Evolutionary conservation across 805 yeast genomes (phyloP).

Genomic region (Ogataea henricii): DNA sequence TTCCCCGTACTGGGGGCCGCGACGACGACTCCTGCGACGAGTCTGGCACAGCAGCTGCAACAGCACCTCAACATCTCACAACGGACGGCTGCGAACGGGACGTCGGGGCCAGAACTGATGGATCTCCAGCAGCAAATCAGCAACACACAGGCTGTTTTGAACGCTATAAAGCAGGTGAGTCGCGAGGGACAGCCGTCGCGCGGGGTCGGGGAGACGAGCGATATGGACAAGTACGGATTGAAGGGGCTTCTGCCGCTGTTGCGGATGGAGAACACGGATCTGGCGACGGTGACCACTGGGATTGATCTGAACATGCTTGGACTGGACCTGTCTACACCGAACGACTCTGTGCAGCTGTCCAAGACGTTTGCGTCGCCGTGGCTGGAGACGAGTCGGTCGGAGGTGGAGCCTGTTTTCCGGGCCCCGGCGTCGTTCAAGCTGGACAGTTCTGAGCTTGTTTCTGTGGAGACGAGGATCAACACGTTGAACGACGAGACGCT

Average conservation of each 20-base stretch:
- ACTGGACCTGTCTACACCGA: constrained; percentile 51
- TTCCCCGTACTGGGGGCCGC: constrained; percentile 32
- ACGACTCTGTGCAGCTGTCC: constrained; percentile 47
- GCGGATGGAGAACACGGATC: constrained; percentile 62
- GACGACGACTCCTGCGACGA: constrained; percentile 3
- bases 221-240: constrained; percentile 67
- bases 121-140: constrained; percentile 27
- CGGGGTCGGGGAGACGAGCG: constrained; percentile 24
- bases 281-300: constrained; percentile 70
- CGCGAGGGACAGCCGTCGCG: constrained; percentile 1
- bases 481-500: constrained; percentile 87
- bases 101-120: constrained; percentile 13
- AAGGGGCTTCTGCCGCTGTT: constrained; percentile 62
- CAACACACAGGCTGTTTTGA: constrained; percentile 29
- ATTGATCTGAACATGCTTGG: constrained; percentile 71
- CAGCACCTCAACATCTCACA: constrained; percentile 3
- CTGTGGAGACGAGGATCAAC: constrained; percentile 45
- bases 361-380: constrained; percentile 87
- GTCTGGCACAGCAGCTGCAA: constrained; percentile 5
- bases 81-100: constrained; percentile 10
- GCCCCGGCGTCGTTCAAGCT: constrained; percentile 58
- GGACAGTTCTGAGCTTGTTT: constrained; percentile 24
- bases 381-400: constrained; percentile 88
- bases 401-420: constrained; percentile 80
- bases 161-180: constrained; percentile 27